These are phyloP conservation scores for Usnea hakonensis DNA, from an alignment of 495 filamentous ascomycete genomes.

Conservation along the genomic window DNA sequence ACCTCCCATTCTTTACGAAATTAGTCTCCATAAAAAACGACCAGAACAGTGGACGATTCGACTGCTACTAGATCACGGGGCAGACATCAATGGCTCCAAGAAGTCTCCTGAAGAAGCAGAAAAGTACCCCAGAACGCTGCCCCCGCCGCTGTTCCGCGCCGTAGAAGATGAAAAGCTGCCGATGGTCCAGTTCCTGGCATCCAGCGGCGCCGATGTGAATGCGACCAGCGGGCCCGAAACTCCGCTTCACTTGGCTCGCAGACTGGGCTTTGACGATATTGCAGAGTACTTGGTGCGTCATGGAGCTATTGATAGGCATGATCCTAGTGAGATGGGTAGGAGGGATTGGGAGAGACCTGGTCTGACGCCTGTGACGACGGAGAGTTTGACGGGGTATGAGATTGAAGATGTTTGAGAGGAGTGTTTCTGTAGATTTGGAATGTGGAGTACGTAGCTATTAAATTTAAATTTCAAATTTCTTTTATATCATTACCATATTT, in stretches of 20 bases:
- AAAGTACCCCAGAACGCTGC: background rate
- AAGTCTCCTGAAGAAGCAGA: background rate
- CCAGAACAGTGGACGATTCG: background rate
- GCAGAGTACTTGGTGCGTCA: background rate
- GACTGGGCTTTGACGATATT: background rate
- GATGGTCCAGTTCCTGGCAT: background rate
- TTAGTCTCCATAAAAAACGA: too few species aligned
- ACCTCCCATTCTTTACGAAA: background rate
- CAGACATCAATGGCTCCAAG: background rate
- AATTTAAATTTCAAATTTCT: too few species aligned
- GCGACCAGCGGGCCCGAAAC: background rate
- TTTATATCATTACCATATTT: too few species aligned
- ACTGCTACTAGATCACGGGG: background rate
- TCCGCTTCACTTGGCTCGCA: slow-evolving; percentile 1
- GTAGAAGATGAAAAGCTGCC: background rate
- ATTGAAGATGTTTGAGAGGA: too few species aligned
- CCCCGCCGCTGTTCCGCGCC: background rate
- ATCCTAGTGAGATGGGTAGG: background rate
- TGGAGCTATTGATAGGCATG: slow-evolving; percentile 1
- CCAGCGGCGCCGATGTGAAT: slow-evolving; percentile 1
- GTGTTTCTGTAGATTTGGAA: too few species aligned
- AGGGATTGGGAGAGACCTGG: background rate
- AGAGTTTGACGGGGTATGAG: background rate
- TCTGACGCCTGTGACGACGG: slow-evolving; percentile 1
- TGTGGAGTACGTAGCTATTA: too few species aligned